Evolutionary conservation across 768 basidiomycete species (phyloP).

Genomic region (Tephrocybe sp.): DNA sequence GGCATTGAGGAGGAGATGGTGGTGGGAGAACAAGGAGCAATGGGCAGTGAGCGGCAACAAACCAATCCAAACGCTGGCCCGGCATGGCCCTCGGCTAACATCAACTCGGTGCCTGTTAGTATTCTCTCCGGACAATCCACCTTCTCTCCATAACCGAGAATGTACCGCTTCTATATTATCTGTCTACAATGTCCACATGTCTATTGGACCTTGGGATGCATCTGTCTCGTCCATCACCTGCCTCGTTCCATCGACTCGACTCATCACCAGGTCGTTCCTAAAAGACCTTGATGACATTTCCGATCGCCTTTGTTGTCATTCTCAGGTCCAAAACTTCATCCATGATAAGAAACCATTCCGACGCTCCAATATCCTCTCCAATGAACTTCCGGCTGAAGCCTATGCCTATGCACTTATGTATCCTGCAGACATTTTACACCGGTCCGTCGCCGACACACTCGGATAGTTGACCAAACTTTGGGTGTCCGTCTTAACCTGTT

Average conservation of each 20-base stretch:
- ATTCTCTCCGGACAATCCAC: conserved; percentile 1
- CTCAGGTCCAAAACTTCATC: not conserved
- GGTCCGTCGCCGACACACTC: not conserved
- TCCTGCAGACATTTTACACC: not conserved
- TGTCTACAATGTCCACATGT: not conserved
- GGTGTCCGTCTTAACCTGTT: not conserved
- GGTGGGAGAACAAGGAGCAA: conserved; percentile 42
- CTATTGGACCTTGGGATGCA: not conserved
- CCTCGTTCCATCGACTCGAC: too few relatives aligned
- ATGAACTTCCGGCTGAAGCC: too few relatives aligned
- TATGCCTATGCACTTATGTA: too few relatives aligned
- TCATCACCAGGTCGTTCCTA: too few relatives aligned
- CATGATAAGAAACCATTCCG: not conserved
- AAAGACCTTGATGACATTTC: too few relatives aligned
- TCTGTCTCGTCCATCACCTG: not conserved
- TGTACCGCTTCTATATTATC: conserved; percentile 7
- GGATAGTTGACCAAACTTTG: not conserved
- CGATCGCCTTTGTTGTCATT: too few relatives aligned
- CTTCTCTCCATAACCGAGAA: conserved; percentile 17
- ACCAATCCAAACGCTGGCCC: conserved; percentile 17
- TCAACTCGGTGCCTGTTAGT: conserved; percentile 9
- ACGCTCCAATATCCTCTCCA: not conserved
- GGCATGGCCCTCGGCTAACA: conserved; percentile 17
- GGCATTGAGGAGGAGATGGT: conserved; percentile 30
- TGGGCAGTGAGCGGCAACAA: conserved; percentile 22